Base-by-base conservation (phyloP, 345 rosid species). In the Erysimum cheiranthoides region DNA sequence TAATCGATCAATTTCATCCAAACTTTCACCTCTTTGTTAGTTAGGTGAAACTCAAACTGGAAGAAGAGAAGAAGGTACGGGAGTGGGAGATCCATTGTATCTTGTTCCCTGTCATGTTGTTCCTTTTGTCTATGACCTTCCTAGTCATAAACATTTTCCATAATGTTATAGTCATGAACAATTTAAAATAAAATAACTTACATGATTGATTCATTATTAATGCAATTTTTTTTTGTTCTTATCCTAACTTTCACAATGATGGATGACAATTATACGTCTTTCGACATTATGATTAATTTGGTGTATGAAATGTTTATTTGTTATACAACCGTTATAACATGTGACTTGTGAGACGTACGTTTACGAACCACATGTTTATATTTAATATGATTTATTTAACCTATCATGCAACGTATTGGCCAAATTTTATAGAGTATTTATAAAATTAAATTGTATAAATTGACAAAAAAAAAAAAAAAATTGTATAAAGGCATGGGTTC, bases 371-470 rank as follows among this genome's bases (percentile, higher is more conserved):
- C 71, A 64, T 70, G 57, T 65, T 47, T 31, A 11, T 71, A 64
- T 71, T 34, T 70, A 56, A 61, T 76, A 69, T 11, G 50, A 52
- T 61, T 76, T 61, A 43, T 12, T 18, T 16, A 35, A 46, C 66
- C 34, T 71, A 71, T 77, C 80, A 77, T 77, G 80, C 80, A 36
- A 71, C 54, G 77, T 77, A 77, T n/a, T 71, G 80, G 77, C 59
- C 47, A 50, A 62, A 5, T 34, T 63, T 76, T 61, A 70, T 76
- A 69, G 31, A 60, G 63, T 68, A 54, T n/a, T 42, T 53, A 35
- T 10, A 34, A 42, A 62, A 5, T 12, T 53, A 35, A 40, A 27
- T 62, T 36, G 27, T 69, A 14, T 42, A 6, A 51, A 52, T n/a
- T n/a, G n/a, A n/a, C n/a, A n/a, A n/a, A n/a, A n/a, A n/a, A n/a